Conservation (phyloP, 2,329 filamentous ascomycete species). For the Phaeomoniella chlamydospora region DNA sequence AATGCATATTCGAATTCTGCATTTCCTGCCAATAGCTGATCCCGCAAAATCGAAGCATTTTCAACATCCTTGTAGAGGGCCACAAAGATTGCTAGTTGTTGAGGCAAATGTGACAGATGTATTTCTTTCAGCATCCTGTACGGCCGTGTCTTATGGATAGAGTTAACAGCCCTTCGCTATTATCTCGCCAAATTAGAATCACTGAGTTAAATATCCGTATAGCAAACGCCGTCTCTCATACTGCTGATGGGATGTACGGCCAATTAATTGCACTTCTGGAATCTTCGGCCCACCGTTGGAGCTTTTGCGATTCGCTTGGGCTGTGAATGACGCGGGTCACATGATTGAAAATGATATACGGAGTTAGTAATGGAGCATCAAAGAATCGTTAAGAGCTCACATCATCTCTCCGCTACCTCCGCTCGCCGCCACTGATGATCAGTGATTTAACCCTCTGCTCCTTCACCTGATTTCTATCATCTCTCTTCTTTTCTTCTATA, state of each 20-base stretch:
- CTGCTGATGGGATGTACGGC: too few relatives aligned
- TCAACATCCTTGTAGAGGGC: conserved; percentile 61
- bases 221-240: too few relatives aligned
- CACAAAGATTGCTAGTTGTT: conserved; percentile 52
- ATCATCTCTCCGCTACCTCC: too few relatives aligned
- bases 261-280: conserved; percentile 18
- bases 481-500: conserved; percentile 1
- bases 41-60: conserved; percentile 65
- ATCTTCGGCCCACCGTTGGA: conserved; percentile 17
- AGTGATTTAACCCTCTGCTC: too few relatives aligned
- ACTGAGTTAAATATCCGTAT: too few relatives aligned
- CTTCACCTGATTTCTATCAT: too few relatives aligned
- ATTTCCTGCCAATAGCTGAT: conserved; percentile 76
- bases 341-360: not conserved
- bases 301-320: too few relatives aligned
- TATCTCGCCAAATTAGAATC: not conserved
- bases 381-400: not conserved
- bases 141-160: too few relatives aligned
- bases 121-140: conserved; percentile 47
- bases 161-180: too few relatives aligned
- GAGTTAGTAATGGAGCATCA: too few relatives aligned
- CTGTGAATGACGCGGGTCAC: too few relatives aligned
- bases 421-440: too few relatives aligned
- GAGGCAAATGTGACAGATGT: conserved; percentile 60
- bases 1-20: conserved; percentile 83